Percentiles rank a stretch among this genome's conserved stretches.
Evolutionary conservation across 192 early-diverging fungal species (phyloP).

Genomic region (Backusella circina): DNA sequence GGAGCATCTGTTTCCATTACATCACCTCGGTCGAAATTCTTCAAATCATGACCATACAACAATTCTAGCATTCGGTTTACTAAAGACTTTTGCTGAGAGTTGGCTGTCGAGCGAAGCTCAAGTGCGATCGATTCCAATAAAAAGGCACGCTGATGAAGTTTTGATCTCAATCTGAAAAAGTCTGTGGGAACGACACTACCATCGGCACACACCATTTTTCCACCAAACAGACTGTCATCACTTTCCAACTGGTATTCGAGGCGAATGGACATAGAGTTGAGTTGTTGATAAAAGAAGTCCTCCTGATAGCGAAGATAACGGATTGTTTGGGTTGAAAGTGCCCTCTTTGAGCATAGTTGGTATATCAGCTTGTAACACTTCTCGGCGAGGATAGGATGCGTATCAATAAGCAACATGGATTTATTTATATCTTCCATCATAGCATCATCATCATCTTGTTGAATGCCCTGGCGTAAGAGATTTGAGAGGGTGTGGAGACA

Average conservation of each 20-base stretch:
- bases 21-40: slow-evolving; percentile 6
- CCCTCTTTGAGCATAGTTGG: slow-evolving; percentile 66
- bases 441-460: not conserved
- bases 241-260: slow-evolving; percentile 19
- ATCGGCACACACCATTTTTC: slow-evolving; percentile 5
- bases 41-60: slow-evolving; percentile 29
- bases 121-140: slow-evolving; percentile 81
- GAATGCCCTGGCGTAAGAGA: slow-evolving; percentile 52
- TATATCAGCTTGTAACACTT: slow-evolving; percentile 87
- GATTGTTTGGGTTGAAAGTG: slow-evolving; percentile 72
- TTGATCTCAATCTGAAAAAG: slow-evolving; percentile 42
- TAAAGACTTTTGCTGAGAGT: slow-evolving; percentile 35
- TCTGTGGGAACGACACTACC: not conserved
- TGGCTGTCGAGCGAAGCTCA: slow-evolving; percentile 66
- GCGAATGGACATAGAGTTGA: slow-evolving; percentile 40
- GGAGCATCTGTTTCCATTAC: not conserved
- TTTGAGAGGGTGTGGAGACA: slow-evolving; percentile 66
- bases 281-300: slow-evolving; percentile 72
- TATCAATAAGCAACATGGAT: slow-evolving; percentile 40
- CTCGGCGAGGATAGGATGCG: slow-evolving; percentile 78
- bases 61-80: slow-evolving; percentile 35
- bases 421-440: slow-evolving; percentile 8
- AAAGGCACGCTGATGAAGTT: slow-evolving; percentile 85
- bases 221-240: not conserved
- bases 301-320: slow-evolving; percentile 81